phyloP scores from a whole-genome alignment of 1,139 yeast genomes.

The Debaryomycetaceae sp. region DNA sequence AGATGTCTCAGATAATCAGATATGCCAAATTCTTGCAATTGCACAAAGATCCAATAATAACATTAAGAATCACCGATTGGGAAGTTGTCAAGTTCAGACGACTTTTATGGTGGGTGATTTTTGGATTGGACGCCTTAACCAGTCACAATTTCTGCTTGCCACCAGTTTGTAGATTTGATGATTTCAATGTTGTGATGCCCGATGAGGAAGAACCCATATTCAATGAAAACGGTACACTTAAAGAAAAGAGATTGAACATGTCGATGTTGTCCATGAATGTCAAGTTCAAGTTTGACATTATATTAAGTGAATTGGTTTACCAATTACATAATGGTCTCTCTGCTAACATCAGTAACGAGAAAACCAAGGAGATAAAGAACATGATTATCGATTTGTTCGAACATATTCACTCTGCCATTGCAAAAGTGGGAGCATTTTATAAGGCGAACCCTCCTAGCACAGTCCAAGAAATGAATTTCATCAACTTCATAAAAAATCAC shows the following conservation, averaged over 20 bases:
- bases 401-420: conserved; percentile 46
- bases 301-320: conserved; percentile 50
- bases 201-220: conserved; percentile 42
- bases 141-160: conserved; percentile 57
- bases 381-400: conserved; percentile 50
- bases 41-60: conserved; percentile 56
- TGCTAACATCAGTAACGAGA: conserved; percentile 31
- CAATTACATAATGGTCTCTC: conserved; percentile 41
- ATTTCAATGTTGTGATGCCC: conserved; percentile 56
- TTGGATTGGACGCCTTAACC: conserved; percentile 56
- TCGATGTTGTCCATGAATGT: conserved; percentile 47
- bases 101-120: conserved; percentile 64
- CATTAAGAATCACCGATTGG: conserved; percentile 46
- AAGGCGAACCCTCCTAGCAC: conserved; percentile 26
- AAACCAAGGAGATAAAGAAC: conserved; percentile 42
- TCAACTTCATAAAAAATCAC: conserved; percentile 48
- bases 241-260: conserved; percentile 29
- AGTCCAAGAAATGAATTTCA: conserved; percentile 43
- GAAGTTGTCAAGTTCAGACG: conserved; percentile 51
- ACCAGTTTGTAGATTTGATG: conserved; percentile 53
- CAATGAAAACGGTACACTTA: conserved; percentile 19
- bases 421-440: conserved; percentile 22
- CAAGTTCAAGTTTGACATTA: conserved; percentile 50
- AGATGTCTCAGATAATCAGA: conserved; percentile 47
- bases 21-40: conserved; percentile 55